Base-by-base conservation (phyloP, 176 grass and related monocot species). In the Zea luxurians region DNA sequence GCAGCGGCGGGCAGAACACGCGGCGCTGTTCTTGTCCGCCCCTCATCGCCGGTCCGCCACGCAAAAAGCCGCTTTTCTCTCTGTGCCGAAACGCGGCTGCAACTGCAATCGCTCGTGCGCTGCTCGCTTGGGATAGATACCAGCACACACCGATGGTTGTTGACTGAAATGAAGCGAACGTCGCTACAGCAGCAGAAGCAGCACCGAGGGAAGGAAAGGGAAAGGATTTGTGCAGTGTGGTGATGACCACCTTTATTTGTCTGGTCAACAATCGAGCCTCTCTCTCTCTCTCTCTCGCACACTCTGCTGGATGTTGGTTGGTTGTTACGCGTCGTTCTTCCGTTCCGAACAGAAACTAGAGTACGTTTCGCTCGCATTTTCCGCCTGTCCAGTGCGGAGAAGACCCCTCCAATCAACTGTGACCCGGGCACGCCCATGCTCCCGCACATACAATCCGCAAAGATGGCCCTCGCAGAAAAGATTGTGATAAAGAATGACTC, bases 1-100 rank as follows among this genome's bases (percentile, higher is more conserved):
- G 62, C 18, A 7, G 68, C 68, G 68, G 86, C 82, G 82, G 82
- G 61, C 77, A 76, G 58, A 71, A n/a, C 76, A 75, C 76, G 70
- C 75, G 20, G 17, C 71, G n/a, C 59, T 12, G 58, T 61, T 12
- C 11, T 2, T 16, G 80, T 74, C 75, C 16, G 1, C 7, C 27
- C 27, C 4, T 34, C 13, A 16, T 42, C 37, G 45, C 52, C 49
- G 7, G 17, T 58, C 41, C 35, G 48, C 54, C 70, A 71, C 43
- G 34, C 47, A 4, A 78, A 47, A 68, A 64, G 64, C 55, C 13
- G 1, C 82, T 70, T 84, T 80, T 71, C 18, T 80, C 64, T 70
- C 64, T 35, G 70, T 54, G 55, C 16, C 62, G 62, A 46, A 13
- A 7, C 80, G 45, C 80, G 45, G 9, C 55, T 7, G 63, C 58